A percentile compares a stretch with the other conserved stretches of the same genome.
Evolutionary conservation across 495 filamentous ascomycete genomes (phyloP).

Genomic region (Annulohypoxylon moriforme): DNA sequence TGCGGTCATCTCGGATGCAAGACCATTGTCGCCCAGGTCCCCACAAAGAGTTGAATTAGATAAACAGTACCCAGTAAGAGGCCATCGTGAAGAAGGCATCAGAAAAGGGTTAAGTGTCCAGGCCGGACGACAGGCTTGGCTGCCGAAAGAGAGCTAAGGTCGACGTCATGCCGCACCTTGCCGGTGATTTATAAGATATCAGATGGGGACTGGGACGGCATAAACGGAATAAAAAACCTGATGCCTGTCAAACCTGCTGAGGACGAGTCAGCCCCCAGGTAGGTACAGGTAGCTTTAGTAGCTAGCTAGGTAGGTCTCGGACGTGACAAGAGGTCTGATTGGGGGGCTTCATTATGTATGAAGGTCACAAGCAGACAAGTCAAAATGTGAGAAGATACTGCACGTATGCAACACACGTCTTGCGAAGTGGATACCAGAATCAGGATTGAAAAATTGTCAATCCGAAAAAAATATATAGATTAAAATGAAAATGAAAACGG

Average conservation of each 20-base stretch:
- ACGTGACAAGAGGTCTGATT: conserved; percentile 38
- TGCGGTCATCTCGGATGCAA: conserved; percentile 16
- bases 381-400: conserved; percentile 16
- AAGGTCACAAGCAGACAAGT: conserved; percentile 25
- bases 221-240: conserved; percentile 23
- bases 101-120: conserved; percentile 43
- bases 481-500: neutral
- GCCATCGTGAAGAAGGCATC: conserved; percentile 29
- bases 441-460: neutral
- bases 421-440: conserved; percentile 35
- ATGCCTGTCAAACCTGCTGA: conserved; percentile 39
- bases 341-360: conserved; percentile 35
- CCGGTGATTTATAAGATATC: conserved; percentile 35
- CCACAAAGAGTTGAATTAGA: conserved; percentile 14
- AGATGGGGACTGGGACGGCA: conserved; percentile 29
- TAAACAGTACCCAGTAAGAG: conserved; percentile 29
- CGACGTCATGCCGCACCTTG: conserved; percentile 41
- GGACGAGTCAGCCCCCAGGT: conserved; percentile 25
- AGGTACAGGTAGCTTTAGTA: conserved; percentile 20
- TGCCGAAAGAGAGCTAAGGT: conserved; percentile 35
- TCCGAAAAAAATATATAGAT: conserved; percentile 20
- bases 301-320: conserved; percentile 21
- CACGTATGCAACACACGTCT: conserved; percentile 17
- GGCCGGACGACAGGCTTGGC: conserved; percentile 36
- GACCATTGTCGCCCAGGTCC: conserved; percentile 14